Evolutionary conservation across 345 rosid genomes (phyloP).

Genomic region (Ailanthus altissimus): DNA sequence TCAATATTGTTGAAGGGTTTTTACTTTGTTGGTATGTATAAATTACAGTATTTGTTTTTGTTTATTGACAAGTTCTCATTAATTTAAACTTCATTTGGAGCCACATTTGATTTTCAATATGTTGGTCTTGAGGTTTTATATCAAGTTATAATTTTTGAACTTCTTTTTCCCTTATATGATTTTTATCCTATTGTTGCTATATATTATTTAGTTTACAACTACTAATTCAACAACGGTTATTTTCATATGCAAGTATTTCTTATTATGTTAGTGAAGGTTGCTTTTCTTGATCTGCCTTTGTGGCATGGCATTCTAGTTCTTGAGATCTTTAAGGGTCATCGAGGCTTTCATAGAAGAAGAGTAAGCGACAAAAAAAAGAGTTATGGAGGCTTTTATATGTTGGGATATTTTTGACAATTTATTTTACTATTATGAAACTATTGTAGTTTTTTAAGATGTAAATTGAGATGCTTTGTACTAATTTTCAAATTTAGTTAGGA

Average conservation of each 20-base stretch:
- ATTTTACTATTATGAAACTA: too few relatives aligned
- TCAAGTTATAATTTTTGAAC: background rate
- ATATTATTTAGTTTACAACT: conserved; percentile 8
- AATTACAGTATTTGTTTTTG: background rate
- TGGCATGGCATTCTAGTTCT: conserved; percentile 99
- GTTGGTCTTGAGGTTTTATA: conserved; percentile 2
- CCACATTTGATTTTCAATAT: background rate
- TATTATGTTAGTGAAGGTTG: conserved; percentile 89
- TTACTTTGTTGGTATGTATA: background rate
- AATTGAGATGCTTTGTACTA: too few relatives aligned
- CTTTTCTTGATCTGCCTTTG: conserved; percentile 88
- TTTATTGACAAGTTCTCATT: background rate
- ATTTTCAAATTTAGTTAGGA: too few relatives aligned
- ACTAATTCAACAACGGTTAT: background rate
- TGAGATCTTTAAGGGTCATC: conserved; percentile 88
- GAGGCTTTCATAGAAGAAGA: too few relatives aligned
- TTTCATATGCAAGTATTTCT: conserved; percentile 78
- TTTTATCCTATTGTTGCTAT: background rate
- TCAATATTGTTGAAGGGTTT: too few relatives aligned
- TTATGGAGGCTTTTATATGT: too few relatives aligned
- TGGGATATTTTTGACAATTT: too few relatives aligned
- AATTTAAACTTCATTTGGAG: background rate
- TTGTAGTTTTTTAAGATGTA: too few relatives aligned
- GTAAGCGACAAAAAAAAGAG: too few relatives aligned
- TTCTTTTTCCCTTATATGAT: background rate